Evolutionary conservation across 768 basidiomycete genomes (phyloP), one percentile per base, ranked within the genome.

Genomic region (Leccinum variicolor): DNA sequence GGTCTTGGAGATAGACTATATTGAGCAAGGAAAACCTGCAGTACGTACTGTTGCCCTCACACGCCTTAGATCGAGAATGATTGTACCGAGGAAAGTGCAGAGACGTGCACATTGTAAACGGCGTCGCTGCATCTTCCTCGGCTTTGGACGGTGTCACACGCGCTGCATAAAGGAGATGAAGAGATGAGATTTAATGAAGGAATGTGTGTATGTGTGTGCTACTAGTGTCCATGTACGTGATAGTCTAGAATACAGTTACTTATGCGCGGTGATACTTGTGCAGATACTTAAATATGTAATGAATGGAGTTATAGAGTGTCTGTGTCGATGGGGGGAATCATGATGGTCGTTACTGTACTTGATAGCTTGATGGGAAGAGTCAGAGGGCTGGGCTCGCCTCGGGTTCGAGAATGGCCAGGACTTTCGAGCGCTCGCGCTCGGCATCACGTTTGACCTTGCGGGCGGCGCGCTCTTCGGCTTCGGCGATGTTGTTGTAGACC

Each of bases 361-460:
- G 36, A 39, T 39, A 39, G 8, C 31, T n/a, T 9, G 36, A 39
- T 9, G 17, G 17, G 8, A n/a, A 23, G n/a, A n/a, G n/a, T 46
- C 45, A 56, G 1, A 55, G 19, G 34, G 48, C 43, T 4, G 29
- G 9, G 23, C 14, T 25, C 23, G 59, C 43, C 19, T 65, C 55
- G 17, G 47, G 55, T 26, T 55, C 53, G 0, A 55, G 43, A 4
- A 62, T 9, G 5, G 55, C 50, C 55, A 65, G 50, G 1, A 26
- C 31, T 47, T 58, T 65, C 2, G 46, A 6, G 39, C 47, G 64
- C 1, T 64, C 62, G 25, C 63, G 53, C 17, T 26, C 13, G 5
- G 50, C 50, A 46, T 57, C 50, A 48, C 64, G 64, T 55, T n/a
- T 55, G 0, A 46, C 60, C 29, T 50, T 66, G 54, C 52, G 57